Percentiles rank a stretch among this genome's conserved stretches.
These are phyloP conservation scores for Trichoderma endophyticum DNA, from an alignment of 2,329 filamentous ascomycete genomes.

Conservation along the genomic window DNA sequence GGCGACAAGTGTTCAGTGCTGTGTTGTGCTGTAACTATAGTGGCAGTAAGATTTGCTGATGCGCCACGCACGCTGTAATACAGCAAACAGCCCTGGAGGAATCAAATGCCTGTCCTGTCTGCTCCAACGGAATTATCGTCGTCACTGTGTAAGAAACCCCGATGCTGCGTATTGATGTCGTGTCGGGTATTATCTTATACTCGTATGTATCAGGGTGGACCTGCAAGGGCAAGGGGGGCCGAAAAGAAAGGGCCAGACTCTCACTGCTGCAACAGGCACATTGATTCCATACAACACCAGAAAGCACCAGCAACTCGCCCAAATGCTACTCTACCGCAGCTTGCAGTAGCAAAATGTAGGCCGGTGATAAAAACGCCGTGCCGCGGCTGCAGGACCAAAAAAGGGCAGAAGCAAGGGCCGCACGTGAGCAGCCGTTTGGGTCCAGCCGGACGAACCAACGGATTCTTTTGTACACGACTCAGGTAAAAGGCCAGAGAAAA, in stretches of 20 bases:
- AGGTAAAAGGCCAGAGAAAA: neutral
- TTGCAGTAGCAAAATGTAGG: neutral
- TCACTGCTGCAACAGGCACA: neutral
- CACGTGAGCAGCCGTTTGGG: neutral
- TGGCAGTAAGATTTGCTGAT: neutral
- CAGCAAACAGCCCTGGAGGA: neutral
- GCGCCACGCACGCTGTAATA: neutral
- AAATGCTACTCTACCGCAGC: neutral
- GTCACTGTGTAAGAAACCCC: neutral
- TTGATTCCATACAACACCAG: neutral
- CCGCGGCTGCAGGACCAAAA: neutral
- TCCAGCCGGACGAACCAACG: neutral
- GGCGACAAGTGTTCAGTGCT: neutral
- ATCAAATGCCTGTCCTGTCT: neutral
- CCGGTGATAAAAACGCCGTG: neutral
- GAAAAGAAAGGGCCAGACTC: neutral
- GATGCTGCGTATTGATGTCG: neutral
- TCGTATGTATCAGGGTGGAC: neutral
- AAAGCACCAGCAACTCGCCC: neutral
- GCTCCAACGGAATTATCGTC: neutral
- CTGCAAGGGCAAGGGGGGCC: neutral
- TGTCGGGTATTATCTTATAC: neutral
- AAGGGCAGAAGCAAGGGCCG: neutral
- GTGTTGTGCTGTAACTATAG: neutral
- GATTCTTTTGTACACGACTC: neutral